phyloP scores from a whole-genome alignment of 768 basidiomycete genomes.

The Tricholoma bakamatsutake region DNA sequence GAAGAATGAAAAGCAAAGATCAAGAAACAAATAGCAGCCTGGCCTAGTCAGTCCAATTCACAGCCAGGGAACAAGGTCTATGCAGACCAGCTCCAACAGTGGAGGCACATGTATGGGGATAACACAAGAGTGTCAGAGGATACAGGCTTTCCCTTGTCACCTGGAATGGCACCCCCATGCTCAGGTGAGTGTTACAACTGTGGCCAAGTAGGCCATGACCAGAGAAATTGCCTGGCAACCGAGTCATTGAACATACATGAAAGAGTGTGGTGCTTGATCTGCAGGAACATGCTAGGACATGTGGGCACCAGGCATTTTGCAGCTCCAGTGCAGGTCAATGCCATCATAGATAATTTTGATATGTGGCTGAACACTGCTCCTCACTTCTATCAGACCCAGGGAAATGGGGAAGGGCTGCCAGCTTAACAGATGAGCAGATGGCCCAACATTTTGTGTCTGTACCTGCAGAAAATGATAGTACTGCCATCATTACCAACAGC shows the following conservation, averaged over 20 bases:
- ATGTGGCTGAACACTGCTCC: background rate
- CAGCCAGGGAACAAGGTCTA: background rate
- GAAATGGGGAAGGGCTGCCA: conserved; percentile 8
- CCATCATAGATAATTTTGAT: background rate
- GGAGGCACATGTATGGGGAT: background rate
- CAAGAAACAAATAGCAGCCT: background rate
- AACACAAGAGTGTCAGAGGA: background rate
- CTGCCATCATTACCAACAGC: background rate
- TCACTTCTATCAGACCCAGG: background rate
- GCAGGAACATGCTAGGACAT: background rate
- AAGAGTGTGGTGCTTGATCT: background rate
- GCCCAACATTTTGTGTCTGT: background rate
- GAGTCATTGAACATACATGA: too few species aligned
- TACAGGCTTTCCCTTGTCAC: too few species aligned
- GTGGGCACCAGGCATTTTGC: background rate
- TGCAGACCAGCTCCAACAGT: background rate
- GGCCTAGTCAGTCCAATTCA: background rate
- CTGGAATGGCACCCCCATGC: too few species aligned
- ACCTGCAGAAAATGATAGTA: too few species aligned
- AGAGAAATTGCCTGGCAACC: background rate
- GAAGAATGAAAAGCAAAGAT: background rate
- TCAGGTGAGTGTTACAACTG: too few species aligned
- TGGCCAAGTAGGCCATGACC: background rate
- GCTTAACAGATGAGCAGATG: background rate
- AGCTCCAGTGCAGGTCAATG: background rate